Evolutionary conservation across 768 basidiomycete genomes (phyloP), one percentile per base, ranked within the genome.

Genomic region (Leccinum uliginosum): DNA sequence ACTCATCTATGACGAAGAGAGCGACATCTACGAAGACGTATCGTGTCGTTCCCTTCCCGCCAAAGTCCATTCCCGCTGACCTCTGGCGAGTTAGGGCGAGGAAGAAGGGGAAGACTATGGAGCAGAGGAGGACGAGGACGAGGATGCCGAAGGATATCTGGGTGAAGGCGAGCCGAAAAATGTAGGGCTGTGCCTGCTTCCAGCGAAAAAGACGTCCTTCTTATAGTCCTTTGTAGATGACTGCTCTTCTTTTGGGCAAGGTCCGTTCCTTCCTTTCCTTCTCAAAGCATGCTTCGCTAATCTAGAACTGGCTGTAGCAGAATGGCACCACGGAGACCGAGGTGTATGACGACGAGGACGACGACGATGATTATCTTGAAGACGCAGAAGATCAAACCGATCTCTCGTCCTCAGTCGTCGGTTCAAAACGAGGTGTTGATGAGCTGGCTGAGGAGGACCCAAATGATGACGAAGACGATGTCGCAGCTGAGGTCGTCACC

Each of bases 11-110:
- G 69, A 51, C 12, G 71, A 72, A n/a, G 67, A 71, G 27, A 69
- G 61, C 27, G 69, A 70, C 21, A n/a, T 17, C 2, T 72, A 71
- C 48, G 69, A 66, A 0, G 65, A 71, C 59, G 69, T 70, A 50
- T 47, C n/a, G 53, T 47, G 10, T 45, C 14, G 8, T 45, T 56
- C 46, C 4, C 43, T 47, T 61, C 51, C 11, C 19, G n/a, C 10
- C 45, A 17, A 6, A 14, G 2, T 46, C 17, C 45, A 24, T 46
- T 26, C 23, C 11, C 19, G 32, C 49, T 51, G 29, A 50, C 40
- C 34, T 44, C 35, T 38, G 24, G 21, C 3, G 47, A 35, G 44
- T 14, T 38, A 70, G 67, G 65, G 29, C 14, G 69, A 67, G 0
- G 67, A 62, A 9, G 65, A 62, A 14, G 59, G 24, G n/a, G n/a